These are phyloP conservation scores for Aspergillus persii DNA, from an alignment of 2,329 filamentous ascomycete species.

Conservation along the genomic window DNA sequence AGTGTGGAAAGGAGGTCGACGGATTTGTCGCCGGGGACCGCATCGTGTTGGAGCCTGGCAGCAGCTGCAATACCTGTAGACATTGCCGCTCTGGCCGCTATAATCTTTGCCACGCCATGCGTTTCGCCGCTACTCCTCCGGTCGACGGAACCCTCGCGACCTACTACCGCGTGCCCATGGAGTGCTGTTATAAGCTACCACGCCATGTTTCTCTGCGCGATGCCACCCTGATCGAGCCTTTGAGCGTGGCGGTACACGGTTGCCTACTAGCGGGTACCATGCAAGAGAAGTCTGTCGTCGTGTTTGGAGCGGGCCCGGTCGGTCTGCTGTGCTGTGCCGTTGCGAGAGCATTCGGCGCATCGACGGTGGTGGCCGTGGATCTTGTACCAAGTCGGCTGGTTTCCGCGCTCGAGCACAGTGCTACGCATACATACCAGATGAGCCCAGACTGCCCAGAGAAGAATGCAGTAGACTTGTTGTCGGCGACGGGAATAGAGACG, in stretches of 20 bases:
- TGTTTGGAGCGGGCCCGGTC: conserved; percentile 82
- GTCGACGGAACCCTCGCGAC: conserved; percentile 80
- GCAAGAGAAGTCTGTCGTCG: conserved; percentile 72
- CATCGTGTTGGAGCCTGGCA: conserved; percentile 72
- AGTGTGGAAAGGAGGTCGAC: conserved; percentile 55
- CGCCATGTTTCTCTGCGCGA: conserved; percentile 60
- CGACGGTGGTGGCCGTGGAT: conserved; percentile 75
- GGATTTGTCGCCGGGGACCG: conserved; percentile 61
- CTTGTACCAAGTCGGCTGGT: conserved; percentile 63
- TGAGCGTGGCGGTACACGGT: conserved; percentile 80
- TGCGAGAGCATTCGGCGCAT: conserved; percentile 74
- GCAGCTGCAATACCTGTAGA: conserved; percentile 67
- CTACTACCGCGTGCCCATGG: conserved; percentile 74
- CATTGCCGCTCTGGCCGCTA: conserved; percentile 76
- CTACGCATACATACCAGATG: conserved; percentile 54
- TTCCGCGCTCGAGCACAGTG: conserved; percentile 68
- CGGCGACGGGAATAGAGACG: conserved; percentile 55
- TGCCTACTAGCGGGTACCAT: conserved; percentile 67
- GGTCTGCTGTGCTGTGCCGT: conserved; percentile 82
- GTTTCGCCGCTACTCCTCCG: conserved; percentile 85
- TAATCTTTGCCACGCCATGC: conserved; percentile 82
- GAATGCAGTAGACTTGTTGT: conserved; percentile 66
- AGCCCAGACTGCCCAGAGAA: conserved; percentile 59
- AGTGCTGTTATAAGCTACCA: conserved; percentile 87
- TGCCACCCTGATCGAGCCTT: conserved; percentile 81